Percentiles rank a stretch among this genome's conserved stretches.
These are phyloP conservation scores for Podospora pseudoanserina DNA, from an alignment of 495 filamentous ascomycete genomes.

Conservation along the genomic window DNA sequence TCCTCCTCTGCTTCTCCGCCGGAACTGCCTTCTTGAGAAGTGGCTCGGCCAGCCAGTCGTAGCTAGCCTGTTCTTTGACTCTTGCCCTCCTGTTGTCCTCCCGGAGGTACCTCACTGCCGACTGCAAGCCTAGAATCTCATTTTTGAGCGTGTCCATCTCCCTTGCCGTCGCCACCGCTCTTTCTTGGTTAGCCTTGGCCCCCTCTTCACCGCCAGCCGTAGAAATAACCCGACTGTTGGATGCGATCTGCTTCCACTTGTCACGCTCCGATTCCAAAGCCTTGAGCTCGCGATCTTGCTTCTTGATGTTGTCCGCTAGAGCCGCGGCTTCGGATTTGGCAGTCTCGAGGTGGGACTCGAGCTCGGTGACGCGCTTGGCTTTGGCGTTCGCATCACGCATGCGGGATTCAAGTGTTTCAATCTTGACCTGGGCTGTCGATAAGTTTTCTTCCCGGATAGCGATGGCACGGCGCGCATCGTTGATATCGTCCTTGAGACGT, in stretches of 20 bases:
- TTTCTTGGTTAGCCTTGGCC: slow-evolving; percentile 52
- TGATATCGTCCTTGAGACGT: slow-evolving; percentile 67
- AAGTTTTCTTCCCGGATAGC: slow-evolving; percentile 63
- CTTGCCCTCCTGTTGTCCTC: slow-evolving; percentile 70
- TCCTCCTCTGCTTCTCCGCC: slow-evolving; percentile 53
- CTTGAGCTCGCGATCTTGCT: slow-evolving; percentile 55
- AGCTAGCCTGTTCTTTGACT: slow-evolving; percentile 55
- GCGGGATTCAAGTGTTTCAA: slow-evolving; percentile 81
- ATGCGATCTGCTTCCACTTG: slow-evolving; percentile 70
- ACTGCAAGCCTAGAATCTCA: slow-evolving; percentile 67
- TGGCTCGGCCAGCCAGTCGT: slow-evolving; percentile 66
- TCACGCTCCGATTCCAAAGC: slow-evolving; percentile 61
- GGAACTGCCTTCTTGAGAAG: slow-evolving; percentile 47
- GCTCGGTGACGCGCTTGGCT: slow-evolving; percentile 57
- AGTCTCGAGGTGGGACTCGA: slow-evolving; percentile 57
- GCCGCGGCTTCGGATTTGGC: slow-evolving; percentile 52
- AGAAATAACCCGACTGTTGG: slow-evolving; percentile 57
- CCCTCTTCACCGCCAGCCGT: slow-evolving; percentile 42
- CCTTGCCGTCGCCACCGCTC: slow-evolving; percentile 62
- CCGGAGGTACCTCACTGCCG: slow-evolving; percentile 72
- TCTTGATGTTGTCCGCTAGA: slow-evolving; percentile 62
- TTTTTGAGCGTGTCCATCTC: slow-evolving; percentile 70
- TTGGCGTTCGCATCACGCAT: slow-evolving; percentile 76
- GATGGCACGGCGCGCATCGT: slow-evolving; percentile 60
- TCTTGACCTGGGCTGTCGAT: slow-evolving; percentile 77